Base-by-base conservation (phyloP, 106 monocot genomes). In the Dendrobium catenatum region DNA sequence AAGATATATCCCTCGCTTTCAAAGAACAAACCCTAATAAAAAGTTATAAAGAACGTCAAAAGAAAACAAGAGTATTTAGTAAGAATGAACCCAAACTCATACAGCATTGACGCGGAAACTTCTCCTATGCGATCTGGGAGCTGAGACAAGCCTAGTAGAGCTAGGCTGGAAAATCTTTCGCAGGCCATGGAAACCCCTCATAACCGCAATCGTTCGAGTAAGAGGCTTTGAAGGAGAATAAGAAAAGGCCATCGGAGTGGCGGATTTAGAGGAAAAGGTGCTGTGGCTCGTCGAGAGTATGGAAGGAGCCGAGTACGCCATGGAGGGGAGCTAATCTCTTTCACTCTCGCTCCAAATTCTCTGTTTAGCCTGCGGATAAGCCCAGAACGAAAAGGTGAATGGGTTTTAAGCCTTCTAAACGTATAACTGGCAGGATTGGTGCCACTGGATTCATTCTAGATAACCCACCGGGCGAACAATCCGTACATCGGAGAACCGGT, bases 91-190 rank as follows among this genome's bases (percentile, higher is more conserved):
- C 13, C 13, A 43, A 72, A 68, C 55, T 33, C 59, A 54, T 70
- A 90, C 89, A 55, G 95, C 95, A 82, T 93, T 93, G 79, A 89
- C 84, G 79, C 80, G 80, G 80, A 91, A 85, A 73, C 89, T 88
- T 59, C 84, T 91, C 37, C 68, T 80, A 75, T 81, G 77, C n/a
- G 85, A 78, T 61, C 75, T 82, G 49, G 75, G 61, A 72, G 81
- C 74, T 26, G 93, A 84, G 46, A 76, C 72, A 26, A 81, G 29
- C 37, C 73, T 73, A 20, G 78, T 27, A 74, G 84, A 77, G 27
- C 85, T 84, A 40, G 82, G 78, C 56, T 41, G 73, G 55, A 82
- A 78, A 56, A 74, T 73, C 73, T 27, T 78, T 43, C 89, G 44
- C 37, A 90, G 80, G 59, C 87, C 93, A 42, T 59, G 55, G 84